These are phyloP conservation scores for Cronartium ribicola DNA, from an alignment of 1,284 basidiomycete species.

Conservation along the genomic window DNA sequence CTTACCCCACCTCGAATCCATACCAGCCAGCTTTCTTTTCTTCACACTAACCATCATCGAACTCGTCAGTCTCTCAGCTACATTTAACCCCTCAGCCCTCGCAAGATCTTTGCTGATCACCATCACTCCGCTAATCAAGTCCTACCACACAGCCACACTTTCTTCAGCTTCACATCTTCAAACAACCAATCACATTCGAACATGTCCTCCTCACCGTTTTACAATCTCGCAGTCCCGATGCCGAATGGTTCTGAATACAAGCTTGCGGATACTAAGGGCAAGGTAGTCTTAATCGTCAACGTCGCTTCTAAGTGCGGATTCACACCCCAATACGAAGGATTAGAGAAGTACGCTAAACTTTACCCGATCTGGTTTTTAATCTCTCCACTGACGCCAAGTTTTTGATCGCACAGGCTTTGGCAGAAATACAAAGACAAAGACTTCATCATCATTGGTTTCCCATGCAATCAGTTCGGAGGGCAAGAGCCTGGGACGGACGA, in stretches of 20 bases:
- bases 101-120: background rate
- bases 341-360: conserved; percentile 16
- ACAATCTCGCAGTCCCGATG: conserved; percentile 10
- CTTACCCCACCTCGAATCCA: too few species aligned
- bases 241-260: conserved; percentile 18
- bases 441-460: conserved; percentile 29
- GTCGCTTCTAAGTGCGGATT: conserved; percentile 25
- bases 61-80: too few species aligned
- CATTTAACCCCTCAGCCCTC: too few species aligned
- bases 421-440: conserved; percentile 32
- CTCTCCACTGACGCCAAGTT: background rate
- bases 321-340: conserved; percentile 32
- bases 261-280: conserved; percentile 12
- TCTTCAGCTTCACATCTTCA: background rate
- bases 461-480: conserved; percentile 34
- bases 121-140: background rate
- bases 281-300: conserved; percentile 36
- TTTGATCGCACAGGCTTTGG: conserved; percentile 17
- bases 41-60: too few species aligned
- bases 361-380: background rate
- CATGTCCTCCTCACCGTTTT: conserved; percentile 7
- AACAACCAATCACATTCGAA: background rate
- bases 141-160: background rate
- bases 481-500: conserved; percentile 34
- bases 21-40: too few species aligned